A percentile compares a stretch with the other conserved stretches of the same genome.
phyloP scores from a whole-genome alignment of 768 basidiomycete species.

The Nidularia pulvinata region DNA sequence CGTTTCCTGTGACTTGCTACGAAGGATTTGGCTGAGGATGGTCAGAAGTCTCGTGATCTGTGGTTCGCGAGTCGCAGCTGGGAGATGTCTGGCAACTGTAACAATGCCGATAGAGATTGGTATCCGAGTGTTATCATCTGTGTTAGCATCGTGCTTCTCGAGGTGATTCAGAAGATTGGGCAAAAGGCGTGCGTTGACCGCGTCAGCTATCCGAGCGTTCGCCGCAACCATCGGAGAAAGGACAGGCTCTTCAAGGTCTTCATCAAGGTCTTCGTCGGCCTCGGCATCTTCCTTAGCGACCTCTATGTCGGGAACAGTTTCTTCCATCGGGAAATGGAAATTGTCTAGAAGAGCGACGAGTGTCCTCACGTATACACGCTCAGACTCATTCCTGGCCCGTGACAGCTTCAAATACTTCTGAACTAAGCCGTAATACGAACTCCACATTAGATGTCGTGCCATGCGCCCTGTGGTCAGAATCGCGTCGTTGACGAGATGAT shows the following conservation, averaged over 20 bases:
- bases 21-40: conserved; percentile 83
- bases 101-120: conserved; percentile 88
- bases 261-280: conserved; percentile 26
- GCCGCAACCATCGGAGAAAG: conserved; percentile 8
- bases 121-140: conserved; percentile 84
- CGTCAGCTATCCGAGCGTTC: conserved; percentile 60
- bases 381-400: conserved; percentile 64
- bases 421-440: conserved; percentile 76
- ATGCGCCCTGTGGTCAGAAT: conserved; percentile 79
- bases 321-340: conserved; percentile 90
- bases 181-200: conserved; percentile 73
- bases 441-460: conserved; percentile 79
- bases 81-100: conserved; percentile 81
- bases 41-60: conserved; percentile 82
- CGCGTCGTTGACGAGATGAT: conserved; percentile 90
- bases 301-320: conserved; percentile 31
- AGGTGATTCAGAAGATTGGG: conserved; percentile 80
- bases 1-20: conserved; percentile 94
- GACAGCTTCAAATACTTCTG: conserved; percentile 79
- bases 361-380: conserved; percentile 82
- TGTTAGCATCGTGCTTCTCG: conserved; percentile 76
- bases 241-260: conserved; percentile 10
- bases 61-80: conserved; percentile 53
- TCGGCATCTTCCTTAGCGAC: conserved; percentile 25
- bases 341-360: conserved; percentile 85